These are phyloP conservation scores for Chloranthus sessilifolius DNA, from an alignment of 164 flowering plant genomes.

Conservation along the genomic window DNA sequence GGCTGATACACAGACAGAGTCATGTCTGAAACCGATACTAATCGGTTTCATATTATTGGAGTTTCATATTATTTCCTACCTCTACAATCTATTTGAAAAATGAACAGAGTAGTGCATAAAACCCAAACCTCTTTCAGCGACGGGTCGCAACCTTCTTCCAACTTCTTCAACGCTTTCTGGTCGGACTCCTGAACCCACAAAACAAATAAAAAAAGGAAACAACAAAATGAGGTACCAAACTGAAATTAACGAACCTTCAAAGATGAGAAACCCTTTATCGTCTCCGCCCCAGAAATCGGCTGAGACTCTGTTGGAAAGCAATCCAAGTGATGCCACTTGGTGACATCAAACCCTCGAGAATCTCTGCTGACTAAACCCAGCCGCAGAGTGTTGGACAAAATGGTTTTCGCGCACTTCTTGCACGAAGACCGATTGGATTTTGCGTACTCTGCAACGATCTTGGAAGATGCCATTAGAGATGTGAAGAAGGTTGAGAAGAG, in stretches of 20 bases:
- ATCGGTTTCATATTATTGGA: too few species aligned
- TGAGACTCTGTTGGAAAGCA: constrained; percentile 46
- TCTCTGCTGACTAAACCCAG: constrained; percentile 54
- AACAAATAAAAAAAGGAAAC: background rate
- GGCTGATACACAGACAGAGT: too few species aligned
- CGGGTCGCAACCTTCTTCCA: constrained; percentile 18
- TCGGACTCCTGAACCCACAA: constrained; percentile 38
- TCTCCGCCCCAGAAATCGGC: constrained; percentile 31
- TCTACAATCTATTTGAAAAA: too few species aligned
- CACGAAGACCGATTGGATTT: constrained; percentile 73
- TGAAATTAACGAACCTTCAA: constrained; percentile 39
- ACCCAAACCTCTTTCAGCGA: constrained; percentile 13
- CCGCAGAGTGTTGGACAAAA: constrained; percentile 40
- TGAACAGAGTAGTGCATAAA: too few species aligned
- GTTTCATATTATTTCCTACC: too few species aligned
- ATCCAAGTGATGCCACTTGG: constrained; percentile 75
- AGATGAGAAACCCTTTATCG: constrained; percentile 50
- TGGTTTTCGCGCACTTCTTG: constrained; percentile 52
- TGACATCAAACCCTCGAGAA: constrained; percentile 54
- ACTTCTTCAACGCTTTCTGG: constrained; percentile 46
- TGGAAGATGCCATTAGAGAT: constrained; percentile 19
- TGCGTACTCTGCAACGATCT: constrained; percentile 71
- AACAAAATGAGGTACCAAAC: background rate
- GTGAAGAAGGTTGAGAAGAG: background rate
- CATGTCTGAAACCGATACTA: too few species aligned